phyloP scores from a whole-genome alignment of 106 monocot species.

The Apostasia ramifera region DNA sequence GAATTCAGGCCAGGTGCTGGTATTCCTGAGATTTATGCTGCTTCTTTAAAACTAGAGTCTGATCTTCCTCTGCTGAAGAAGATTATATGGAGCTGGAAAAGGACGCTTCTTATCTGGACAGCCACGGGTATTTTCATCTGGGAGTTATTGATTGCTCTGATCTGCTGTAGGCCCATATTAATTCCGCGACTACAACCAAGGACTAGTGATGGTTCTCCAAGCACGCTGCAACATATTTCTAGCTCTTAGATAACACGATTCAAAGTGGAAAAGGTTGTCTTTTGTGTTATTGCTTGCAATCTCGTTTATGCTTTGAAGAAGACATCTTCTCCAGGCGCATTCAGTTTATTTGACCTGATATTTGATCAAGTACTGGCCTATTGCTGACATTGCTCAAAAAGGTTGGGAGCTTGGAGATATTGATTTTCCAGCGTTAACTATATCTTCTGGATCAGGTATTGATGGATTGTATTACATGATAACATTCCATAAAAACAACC shows the following conservation, averaged over 20 bases:
- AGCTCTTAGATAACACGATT: background rate
- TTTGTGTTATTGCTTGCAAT: no score
- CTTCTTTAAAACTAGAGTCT: conserved; percentile 48
- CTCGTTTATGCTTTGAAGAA: background rate
- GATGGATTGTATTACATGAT: no score
- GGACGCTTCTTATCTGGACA: conserved; percentile 63
- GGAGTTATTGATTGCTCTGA: conserved; percentile 44
- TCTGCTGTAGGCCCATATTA: conserved; percentile 55
- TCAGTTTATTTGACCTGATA: background rate
- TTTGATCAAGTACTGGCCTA: no score
- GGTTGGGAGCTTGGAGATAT: no score
- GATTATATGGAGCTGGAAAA: conserved; percentile 75
- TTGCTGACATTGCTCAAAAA: no score
- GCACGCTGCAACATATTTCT: background rate
- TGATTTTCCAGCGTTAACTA: no score
- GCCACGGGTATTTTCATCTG: conserved; percentile 44
- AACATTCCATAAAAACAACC: no score
- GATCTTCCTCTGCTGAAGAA: conserved; percentile 59
- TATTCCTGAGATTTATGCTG: conserved; percentile 86
- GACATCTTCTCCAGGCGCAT: background rate
- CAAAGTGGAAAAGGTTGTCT: background rate
- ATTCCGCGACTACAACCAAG: conserved; percentile 29
- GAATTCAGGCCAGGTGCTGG: conserved; percentile 57
- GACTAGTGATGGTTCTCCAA: background rate
- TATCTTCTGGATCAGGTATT: no score